Base-by-base conservation (phyloP, 177 flowering plant genomes). In the Vitis hybrid region DNA sequence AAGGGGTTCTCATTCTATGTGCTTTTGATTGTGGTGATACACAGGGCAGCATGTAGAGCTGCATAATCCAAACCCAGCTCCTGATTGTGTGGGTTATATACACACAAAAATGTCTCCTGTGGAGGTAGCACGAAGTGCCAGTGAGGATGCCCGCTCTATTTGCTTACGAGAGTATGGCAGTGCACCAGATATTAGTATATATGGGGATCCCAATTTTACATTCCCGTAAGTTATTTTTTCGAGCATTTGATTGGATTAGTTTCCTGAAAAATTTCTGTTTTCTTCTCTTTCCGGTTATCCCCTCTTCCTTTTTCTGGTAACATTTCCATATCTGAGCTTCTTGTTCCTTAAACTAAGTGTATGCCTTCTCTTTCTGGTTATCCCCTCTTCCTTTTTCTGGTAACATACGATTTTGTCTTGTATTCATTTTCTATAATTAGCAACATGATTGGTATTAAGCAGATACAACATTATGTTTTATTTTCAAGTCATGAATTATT, bases 11-110 rank as follows among this genome's bases (percentile, higher is more conserved):
- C 5, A 63, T 55, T 68, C 13, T 73, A 33, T 29, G 18, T 73
- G 52, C 62, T 74, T 75, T 20, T 22, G 59, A 51, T 75, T 62
- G 77, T 59, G 67, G 45, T 76, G 58, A 26, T 76, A 77, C 78
- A 75, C 90, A 94, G 98, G 98, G 76, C 98, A 94, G 85, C 97
- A 94, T 65, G 98, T 94, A 65, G 98, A 89, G 52, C 77, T 94
- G 84, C 98, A 92, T 72, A 90, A 94, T 72, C 94, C 97, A n/a
- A 80, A 90, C 64, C 97, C 92, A 2, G 86, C 77, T 76, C 97
- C 95, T 55, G 83, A 91, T 71, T 74, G 80, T 70, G 85, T 94
- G 9, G 98, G 98, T 50, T 90, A 86, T 60, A 92, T 94, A 75
- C 87, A 92, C 60, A 89, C 92, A 56, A 87, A 86, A 77, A 90